Evolutionary conservation across 2,329 filamentous ascomycete genomes (phyloP).

Genomic region (Colletotrichum filicis): DNA sequence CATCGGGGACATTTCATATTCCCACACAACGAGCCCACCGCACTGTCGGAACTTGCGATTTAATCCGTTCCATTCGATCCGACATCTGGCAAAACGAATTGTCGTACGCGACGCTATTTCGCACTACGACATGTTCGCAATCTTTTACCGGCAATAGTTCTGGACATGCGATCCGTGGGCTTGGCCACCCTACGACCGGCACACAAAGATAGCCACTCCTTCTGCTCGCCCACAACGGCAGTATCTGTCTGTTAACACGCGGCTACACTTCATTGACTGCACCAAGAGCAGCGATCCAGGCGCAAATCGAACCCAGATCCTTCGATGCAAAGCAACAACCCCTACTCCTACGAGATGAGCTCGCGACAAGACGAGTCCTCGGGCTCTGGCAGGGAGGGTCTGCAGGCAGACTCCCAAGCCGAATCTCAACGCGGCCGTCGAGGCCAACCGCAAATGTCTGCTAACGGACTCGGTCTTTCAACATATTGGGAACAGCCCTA

Average conservation of each 20-base stretch:
- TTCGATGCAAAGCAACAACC: conserved; percentile 4
- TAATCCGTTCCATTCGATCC: background rate
- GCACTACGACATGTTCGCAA: conserved; percentile 17
- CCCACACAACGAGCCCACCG: background rate
- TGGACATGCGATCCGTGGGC: conserved; percentile 16
- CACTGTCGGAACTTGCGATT: background rate
- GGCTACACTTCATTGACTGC: background rate
- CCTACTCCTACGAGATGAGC: conserved; percentile 29
- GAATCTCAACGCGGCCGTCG: conserved; percentile 20
- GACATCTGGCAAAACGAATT: background rate
- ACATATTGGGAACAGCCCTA: conserved; percentile 65
- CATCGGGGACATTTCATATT: background rate
- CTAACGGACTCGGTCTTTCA: conserved; percentile 56
- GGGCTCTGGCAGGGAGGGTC: conserved; percentile 20
- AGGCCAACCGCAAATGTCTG: conserved; percentile 25
- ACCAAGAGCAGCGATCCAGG: background rate
- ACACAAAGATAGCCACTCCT: conserved; percentile 1
- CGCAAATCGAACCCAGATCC: background rate
- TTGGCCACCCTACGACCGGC: background rate
- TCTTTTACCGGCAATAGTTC: background rate
- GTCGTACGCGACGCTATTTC: background rate
- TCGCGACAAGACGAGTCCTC: conserved; percentile 17
- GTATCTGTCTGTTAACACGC: background rate
- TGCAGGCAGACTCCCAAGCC: conserved; percentile 35
- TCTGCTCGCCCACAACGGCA: background rate